Evolutionary conservation across 495 filamentous ascomycete species (phyloP), one percentile per base, ranked within the genome.

Genomic region (Aspergillus panamensis): DNA sequence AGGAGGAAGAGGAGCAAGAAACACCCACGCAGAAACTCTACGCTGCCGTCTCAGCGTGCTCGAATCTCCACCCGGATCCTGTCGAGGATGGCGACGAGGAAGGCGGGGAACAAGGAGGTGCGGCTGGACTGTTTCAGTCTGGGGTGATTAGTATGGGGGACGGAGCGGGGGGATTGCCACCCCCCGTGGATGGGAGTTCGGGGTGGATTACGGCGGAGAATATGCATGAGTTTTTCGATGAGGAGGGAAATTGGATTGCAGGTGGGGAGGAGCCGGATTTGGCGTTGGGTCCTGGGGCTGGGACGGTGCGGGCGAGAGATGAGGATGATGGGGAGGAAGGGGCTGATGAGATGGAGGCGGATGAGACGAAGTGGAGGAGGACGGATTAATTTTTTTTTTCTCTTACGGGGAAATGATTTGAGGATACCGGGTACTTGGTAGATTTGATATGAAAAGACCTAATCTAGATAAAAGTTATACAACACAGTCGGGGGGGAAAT

Each of bases 131-230:
- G 17, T 68, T 70, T 35, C 65, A 65, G 53, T 51, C 65, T 8
- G 69, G 68, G 12, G 44, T 72, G 49, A 67, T 74, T 12, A 42
- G 61, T 6, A 47, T 59, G 31, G 73, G 65, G 7, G 66, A 65
- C 21, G 57, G 55, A 33, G 73, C 77, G 59, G 82, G 84, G 6
- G 83, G 81, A 37, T 62, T 93, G 32, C 89, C 89, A 40, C 86
- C 88, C 12, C 85, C 89, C 4, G 80, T 94, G 69, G 89, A 89
- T 1, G 91, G 93, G 10, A 93, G 91, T 65, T 85, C 84, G 0
- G 92, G 92, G 3, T 98, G 94, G 94, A 97, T 98, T 61, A 98
- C 94, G 16, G 88, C 91, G 13, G 94, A 97, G 53, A 98, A 98
- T 71, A 89, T 96, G 68, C 80, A 87, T 50, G 84, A 96, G 65